Evolutionary conservation across 1,284 basidiomycete genomes (phyloP), one percentile per base, ranked within the genome.

Genomic region (Tylopilus orsonianus): DNA sequence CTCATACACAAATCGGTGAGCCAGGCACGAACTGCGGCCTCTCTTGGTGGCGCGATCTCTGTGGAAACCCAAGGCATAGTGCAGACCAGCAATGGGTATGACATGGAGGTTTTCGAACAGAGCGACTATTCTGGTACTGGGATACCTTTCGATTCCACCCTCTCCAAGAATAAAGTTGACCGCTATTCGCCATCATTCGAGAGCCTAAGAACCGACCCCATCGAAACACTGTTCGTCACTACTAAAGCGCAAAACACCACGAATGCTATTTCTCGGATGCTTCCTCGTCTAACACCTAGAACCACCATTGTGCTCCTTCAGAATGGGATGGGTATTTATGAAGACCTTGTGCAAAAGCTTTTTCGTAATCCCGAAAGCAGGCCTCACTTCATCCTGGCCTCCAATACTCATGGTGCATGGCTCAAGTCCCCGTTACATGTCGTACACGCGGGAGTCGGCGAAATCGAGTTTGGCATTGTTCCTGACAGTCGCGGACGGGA

Each of bases 241-340:
- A 83, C 90, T 48, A 96, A 95, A 66, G 86, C 90, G 1, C 77
- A 84, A 18, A 72, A 80, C 12, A 88, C 88, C 0, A 42, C 84
- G 0, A 56, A 65, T 2, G 84, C 87, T 3, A 62, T 98, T 26
- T 68, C 72, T 20, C 62, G 70, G 4, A 76, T 98, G 41, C 67
- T 79, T 5, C 79, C 79, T 8, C 81, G 93, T 18, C 69, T 97
- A 23, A 76, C 78, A 5, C 68, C 78, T 0, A 67, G 78, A 44
- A 88, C 86, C 37, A 97, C 94, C 22, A 82, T 98, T 55, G 89
- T 96, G 1, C 79, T 99, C 6, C 69, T 97, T 42, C 91, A 97
- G 64, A 97, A 97, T 66, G 95, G 86, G 66, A 75, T 97, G 85
- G 95, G 93, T 14, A 75, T 96, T 13, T 89, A 94, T 67, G 94